Base-by-base conservation (phyloP, 2,329 filamentous ascomycete genomes). In the Colletotrichum horii region DNA sequence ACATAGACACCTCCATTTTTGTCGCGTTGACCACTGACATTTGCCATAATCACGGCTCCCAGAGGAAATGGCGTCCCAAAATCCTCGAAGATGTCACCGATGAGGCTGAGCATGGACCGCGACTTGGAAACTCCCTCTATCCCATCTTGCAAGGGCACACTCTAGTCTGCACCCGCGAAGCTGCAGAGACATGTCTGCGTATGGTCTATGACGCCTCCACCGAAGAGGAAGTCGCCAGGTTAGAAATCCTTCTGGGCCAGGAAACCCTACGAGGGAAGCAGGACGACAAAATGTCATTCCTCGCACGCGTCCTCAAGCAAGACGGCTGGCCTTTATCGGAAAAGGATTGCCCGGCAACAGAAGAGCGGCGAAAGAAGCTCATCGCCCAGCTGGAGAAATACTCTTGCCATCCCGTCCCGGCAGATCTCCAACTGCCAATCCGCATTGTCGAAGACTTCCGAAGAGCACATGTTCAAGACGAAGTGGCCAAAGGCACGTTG, bases 1-100 rank as follows among this genome's bases (percentile, higher is more conserved):
- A 86, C 71, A 78, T 87, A 70, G 85, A 87, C 60, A 84, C 85
- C 38, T 85, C 85, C 7, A 81, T 86, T 48, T 80, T 87, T 4
- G 82, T 86, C 16, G 83, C 85, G 38, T 78, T 87, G 26, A 82
- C 84, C 36, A 86, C 85, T 1, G 85, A 86, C 67, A 80, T 86
- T 24, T 85, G 83, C 3, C 85, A 86, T 34, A 70, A 79, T 2
- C 74, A 79, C 7, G 81, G 85, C 11, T 73, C 80, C 15, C 79
- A 81, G 1, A 79, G 82, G 67, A 80, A 80, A 8, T 86, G 84
- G 84, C 84, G 73, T 4, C 64, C 70, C 14, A 75, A 75, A n/a
- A 73, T 75, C 19, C 70, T 75, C 8, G 73, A 75, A 64, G 73
- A 75, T 8, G 73, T 75, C 1, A 48, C 43, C 4, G 78, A 78